phyloP scores from a whole-genome alignment of 495 filamentous ascomycete species.

The Neurospora sp. region DNA sequence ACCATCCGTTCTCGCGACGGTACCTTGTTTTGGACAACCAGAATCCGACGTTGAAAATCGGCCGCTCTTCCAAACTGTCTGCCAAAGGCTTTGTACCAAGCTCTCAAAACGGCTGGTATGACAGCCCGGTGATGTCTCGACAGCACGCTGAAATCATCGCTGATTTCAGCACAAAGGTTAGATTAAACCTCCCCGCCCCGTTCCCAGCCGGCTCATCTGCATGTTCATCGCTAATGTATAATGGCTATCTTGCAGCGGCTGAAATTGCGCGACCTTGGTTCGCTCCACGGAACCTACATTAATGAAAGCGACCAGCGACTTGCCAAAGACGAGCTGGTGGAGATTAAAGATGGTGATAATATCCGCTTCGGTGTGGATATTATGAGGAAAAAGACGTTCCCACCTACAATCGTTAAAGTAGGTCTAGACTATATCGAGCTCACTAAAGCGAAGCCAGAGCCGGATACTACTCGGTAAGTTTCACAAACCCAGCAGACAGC shows the following conservation, averaged over 20 bases:
- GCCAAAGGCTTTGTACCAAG: constrained; percentile 27
- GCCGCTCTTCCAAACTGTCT: constrained; percentile 28
- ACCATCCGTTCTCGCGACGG: constrained; percentile 10
- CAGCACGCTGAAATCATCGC: constrained; percentile 55
- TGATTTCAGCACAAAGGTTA: constrained; percentile 33
- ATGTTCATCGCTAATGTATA: constrained; percentile 4
- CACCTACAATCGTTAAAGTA: constrained; percentile 23
- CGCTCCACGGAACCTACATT: constrained; percentile 48
- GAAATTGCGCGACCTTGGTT: constrained; percentile 38
- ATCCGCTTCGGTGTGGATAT: constrained; percentile 40
- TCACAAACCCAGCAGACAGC: background rate
- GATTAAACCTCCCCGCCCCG: background rate
- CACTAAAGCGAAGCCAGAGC: background rate
- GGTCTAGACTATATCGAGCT: constrained; percentile 7
- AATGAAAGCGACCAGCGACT: constrained; percentile 14
- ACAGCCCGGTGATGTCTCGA: constrained; percentile 74
- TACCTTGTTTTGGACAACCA: constrained; percentile 17
- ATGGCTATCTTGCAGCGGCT: constrained; percentile 20
- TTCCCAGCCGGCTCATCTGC: background rate
- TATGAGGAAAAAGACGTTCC: constrained; percentile 28
- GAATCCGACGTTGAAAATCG: constrained; percentile 21
- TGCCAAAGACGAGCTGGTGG: background rate
- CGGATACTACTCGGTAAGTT: background rate
- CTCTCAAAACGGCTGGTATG: constrained; percentile 60
- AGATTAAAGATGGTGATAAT: constrained; percentile 28